Evolutionary conservation across 139 green algal genomes (phyloP), one percentile per base, ranked within the genome.

Genomic region (Picochlorum sp.): DNA sequence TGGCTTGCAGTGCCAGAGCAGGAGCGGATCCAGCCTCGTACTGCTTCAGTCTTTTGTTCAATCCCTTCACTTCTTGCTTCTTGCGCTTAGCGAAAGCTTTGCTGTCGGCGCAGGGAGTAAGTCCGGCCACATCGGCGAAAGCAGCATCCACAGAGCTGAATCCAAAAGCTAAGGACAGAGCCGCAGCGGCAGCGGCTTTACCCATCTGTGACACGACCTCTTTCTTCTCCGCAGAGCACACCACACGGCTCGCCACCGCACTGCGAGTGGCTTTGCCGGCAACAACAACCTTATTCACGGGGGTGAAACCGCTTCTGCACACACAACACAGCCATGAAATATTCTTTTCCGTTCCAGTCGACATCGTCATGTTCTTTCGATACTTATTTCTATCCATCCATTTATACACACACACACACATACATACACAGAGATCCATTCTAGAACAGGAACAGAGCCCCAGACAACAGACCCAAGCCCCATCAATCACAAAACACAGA

Each of bases 61-160:
- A 78, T 6, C 25, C 67, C 77, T 90, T 94, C 33, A 98, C 50
- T 78, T 96, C 86, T 51, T 93, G 91, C 84, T 96, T 96, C 74
- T 95, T 57, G 50, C 73, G 72, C 86, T 96, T 97, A 47, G 73
- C 75, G 70, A 89, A 99, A 7, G 81, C 81, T 84, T 96, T 96
- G 81, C 76, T 90, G 73, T 97, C 71, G 35, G 76, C 78, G 93
- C 93, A 99, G 13, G 85, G 86, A 37, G 93, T 99, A 32, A 99
- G 80, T 47, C 93, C 89, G 20, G 87, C 66, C 22, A 97, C 83
- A 64, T 96, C 89, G n/a, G 89, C 89, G n/a, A 97, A 87, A n/a
- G 90, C 90, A 51, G 84, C 71, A n/a, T 89, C 70, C 4, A 88
- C 85, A 33, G 59, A 37, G 30, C 68, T 67, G 24, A 95, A 67